Percentiles rank a stretch among this genome's conserved stretches.
These are phyloP conservation scores for Stephania yunnanensis DNA, from an alignment of 164 flowering plant species.

Conservation along the genomic window DNA sequence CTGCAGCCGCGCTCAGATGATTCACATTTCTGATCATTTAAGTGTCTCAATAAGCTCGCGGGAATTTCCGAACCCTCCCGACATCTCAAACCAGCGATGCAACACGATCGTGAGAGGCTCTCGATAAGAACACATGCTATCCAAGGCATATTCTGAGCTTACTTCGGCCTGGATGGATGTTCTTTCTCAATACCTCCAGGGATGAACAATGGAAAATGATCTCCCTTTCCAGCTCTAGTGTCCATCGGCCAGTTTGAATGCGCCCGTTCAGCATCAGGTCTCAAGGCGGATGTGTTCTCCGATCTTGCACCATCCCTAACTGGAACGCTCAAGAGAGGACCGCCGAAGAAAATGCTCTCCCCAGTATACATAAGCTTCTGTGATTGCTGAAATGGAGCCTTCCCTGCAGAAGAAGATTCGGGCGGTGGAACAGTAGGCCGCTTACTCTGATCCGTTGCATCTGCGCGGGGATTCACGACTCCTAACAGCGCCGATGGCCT, in stretches of 20 bases:
- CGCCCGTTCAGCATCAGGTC: slow-evolving; percentile 44
- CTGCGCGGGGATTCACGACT: slow-evolving; percentile 21
- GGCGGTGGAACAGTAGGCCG: slow-evolving; percentile 26
- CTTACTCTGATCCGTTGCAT: slow-evolving; percentile 28
- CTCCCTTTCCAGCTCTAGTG: slow-evolving; percentile 52
- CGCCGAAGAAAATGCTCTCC: slow-evolving; percentile 88
- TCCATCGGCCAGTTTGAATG: slow-evolving; percentile 30
- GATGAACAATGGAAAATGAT: slow-evolving; percentile 76
- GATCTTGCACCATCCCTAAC: slow-evolving; percentile 34
- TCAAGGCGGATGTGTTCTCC: slow-evolving; percentile 30
- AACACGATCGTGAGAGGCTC: not conserved
- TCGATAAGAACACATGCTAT: not conserved
- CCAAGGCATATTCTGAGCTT: slow-evolving; percentile 4
- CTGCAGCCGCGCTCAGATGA: not conserved
- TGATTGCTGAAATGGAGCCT: slow-evolving; percentile 35
- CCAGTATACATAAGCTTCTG: slow-evolving; percentile 72
- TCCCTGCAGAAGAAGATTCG: slow-evolving; percentile 30
- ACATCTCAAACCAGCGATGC: slow-evolving; percentile 1
- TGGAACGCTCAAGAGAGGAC: slow-evolving; percentile 64
- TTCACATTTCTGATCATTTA: not conserved
- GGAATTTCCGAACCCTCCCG: not conserved
- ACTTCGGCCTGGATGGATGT: slow-evolving; percentile 28
- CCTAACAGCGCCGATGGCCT: slow-evolving; percentile 34
- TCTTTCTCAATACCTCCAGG: slow-evolving; percentile 45
- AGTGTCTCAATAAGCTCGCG: not conserved